These are phyloP conservation scores for Astrocystis sublimbata DNA, from an alignment of 495 filamentous ascomycete species.

Conservation along the genomic window DNA sequence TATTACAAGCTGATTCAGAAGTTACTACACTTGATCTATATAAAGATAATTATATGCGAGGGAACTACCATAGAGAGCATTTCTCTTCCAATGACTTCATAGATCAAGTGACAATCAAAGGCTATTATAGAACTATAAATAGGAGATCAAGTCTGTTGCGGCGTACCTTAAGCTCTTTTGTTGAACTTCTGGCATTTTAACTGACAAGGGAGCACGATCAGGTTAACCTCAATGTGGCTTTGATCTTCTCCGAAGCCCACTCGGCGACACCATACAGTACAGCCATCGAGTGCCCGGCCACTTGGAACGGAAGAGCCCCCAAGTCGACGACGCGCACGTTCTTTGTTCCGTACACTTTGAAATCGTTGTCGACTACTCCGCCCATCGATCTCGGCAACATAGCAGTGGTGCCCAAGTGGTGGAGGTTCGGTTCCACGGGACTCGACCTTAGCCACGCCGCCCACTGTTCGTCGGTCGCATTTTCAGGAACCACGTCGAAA, in stretches of 20 bases:
- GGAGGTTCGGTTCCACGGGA: slow-evolving; percentile 21
- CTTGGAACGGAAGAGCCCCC: slow-evolving; percentile 29
- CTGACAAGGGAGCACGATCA: slow-evolving; percentile 1
- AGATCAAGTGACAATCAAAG: neutral
- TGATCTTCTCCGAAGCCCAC: slow-evolving; percentile 16
- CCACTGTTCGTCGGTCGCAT: slow-evolving; percentile 18
- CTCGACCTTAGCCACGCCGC: slow-evolving; percentile 6
- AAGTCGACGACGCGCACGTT: slow-evolving; percentile 39
- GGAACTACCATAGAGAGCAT: neutral
- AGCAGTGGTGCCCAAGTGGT: slow-evolving; percentile 46
- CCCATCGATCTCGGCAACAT: slow-evolving; percentile 46
- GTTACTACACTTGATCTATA: too few relatives aligned
- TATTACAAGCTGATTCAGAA: too few relatives aligned
- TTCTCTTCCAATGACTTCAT: neutral
- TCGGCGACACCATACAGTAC: slow-evolving; percentile 18
- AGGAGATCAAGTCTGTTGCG: neutral
- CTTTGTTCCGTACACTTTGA: slow-evolving; percentile 51
- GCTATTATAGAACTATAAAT: neutral
- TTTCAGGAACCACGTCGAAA: slow-evolving; percentile 12
- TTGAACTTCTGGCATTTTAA: slow-evolving; percentile 1
- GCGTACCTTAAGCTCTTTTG: slow-evolving; percentile 4
- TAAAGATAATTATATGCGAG: too few relatives aligned
- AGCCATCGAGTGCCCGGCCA: slow-evolving; percentile 11
- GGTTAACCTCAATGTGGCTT: slow-evolving; percentile 4
- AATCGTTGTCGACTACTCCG: slow-evolving; percentile 52